Percentiles rank a stretch among this genome's conserved stretches.
Conservation (phyloP, 768 basidiomycete species). For the Phlebiopsis flavidoalba region DNA sequence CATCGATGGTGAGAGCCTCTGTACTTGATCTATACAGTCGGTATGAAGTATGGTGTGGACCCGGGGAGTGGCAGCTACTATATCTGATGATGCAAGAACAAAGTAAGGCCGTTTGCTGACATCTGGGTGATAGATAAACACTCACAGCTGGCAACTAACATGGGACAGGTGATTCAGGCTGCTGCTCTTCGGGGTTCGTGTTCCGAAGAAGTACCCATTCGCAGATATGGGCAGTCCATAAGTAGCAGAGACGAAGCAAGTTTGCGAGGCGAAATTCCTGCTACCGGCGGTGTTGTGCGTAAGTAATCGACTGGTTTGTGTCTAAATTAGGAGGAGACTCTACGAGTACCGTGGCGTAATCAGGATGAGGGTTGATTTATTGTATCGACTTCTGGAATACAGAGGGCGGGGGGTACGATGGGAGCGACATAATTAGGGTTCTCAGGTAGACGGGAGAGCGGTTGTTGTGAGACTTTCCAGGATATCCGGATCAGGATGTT, state of each 20-base stretch:
- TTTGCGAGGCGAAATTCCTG: neutral
- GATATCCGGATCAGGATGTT: slow-evolving; percentile 4
- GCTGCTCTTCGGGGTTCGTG: neutral
- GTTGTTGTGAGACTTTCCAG: neutral
- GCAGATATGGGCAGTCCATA: neutral
- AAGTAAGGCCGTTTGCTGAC: neutral
- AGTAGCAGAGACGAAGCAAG: neutral
- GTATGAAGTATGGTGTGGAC: neutral
- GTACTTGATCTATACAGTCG: neutral
- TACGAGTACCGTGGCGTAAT: neutral
- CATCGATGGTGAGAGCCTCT: neutral
- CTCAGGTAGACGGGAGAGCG: neutral
- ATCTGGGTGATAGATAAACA: neutral
- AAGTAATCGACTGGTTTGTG: neutral
- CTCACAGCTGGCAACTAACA: neutral
- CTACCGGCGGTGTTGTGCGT: neutral
- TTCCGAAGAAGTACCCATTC: neutral
- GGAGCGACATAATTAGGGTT: neutral
- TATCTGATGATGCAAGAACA: neutral
- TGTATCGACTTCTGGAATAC: neutral
- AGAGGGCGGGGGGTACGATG: neutral
- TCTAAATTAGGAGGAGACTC: too few relatives aligned
- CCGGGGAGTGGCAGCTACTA: neutral
- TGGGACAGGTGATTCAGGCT: neutral
- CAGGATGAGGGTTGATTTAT: neutral